Evolutionary conservation across 371 early-diverging fungal species (phyloP), one percentile per base, ranked within the genome.

Genomic region (Saksenaea vasiformis): DNA sequence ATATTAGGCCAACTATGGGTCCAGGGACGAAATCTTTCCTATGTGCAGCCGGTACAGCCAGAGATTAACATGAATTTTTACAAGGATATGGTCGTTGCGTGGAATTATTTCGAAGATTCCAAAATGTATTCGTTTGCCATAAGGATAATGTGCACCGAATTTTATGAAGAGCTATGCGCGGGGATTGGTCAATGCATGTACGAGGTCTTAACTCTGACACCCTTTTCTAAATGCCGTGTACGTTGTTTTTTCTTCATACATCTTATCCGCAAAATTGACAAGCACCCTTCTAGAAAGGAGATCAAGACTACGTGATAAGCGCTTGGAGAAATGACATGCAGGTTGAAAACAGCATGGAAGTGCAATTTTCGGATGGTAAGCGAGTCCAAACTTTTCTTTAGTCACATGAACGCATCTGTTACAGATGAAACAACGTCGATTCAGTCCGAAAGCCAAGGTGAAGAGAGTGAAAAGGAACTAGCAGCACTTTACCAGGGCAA

Each of bases 81-180:
- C 7, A 31, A 31, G 31, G 31, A 31, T 4, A 4, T 31, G 31
- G 4, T 31, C 7, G 31, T 31, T 31, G 31, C 31, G 31, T 80
- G 81, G 81, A 80, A 80, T 53, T 80, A 80, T 37, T 71, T 60
- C 58, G 77, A 76, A 37, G 74, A 70, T 27, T 43, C 37, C 10
- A 67, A 70, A 26, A 80, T 87, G 5, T 90, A 85, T 66, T 91
- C 94, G 10, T 91, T 87, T 77, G 83, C 89, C 35, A 57, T 94
- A 34, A 77, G 77, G 5, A 88, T 93, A 41, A 55, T 67, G 9
- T 80, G 78, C 43, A 63, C 59, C 14, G 76, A 64, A n/a, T 63
- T 68, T 15, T 70, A 80, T 17, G 68, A 73, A 13, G 71, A 67
- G 34, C 79, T 31, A 31, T 93, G 82, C 36, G 76, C 73, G 28